These are phyloP conservation scores for Magnaporthales sp. DNA, from an alignment of 2,329 filamentous ascomycete species.

Conservation along the genomic window DNA sequence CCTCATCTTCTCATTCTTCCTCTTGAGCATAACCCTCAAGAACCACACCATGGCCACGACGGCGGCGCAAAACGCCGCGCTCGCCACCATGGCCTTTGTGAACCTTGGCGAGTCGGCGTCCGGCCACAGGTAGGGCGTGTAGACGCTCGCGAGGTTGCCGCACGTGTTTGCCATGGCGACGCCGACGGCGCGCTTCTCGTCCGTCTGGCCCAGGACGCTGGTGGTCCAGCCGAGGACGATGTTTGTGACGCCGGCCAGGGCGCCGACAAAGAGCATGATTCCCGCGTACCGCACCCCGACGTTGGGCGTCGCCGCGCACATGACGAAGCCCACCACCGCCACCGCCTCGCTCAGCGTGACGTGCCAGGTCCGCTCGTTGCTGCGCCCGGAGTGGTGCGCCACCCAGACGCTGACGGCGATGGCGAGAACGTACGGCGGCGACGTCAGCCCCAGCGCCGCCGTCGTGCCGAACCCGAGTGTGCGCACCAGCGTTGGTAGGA, in stretches of 20 bases:
- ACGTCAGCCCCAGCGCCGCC: slow-evolving; percentile 38
- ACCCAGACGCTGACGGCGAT: slow-evolving; percentile 54
- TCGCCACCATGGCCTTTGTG: neutral
- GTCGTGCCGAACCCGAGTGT: neutral
- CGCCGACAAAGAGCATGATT: slow-evolving; percentile 34
- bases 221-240: slow-evolving; percentile 64
- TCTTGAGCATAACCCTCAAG: neutral
- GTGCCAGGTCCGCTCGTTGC: slow-evolving; percentile 50
- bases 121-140: slow-evolving; percentile 1
- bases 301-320: neutral
- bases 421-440: slow-evolving; percentile 61
- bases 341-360: slow-evolving; percentile 50
- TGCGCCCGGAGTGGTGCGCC: slow-evolving; percentile 57
- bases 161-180: slow-evolving; percentile 52
- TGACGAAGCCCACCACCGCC: slow-evolving; percentile 36
- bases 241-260: slow-evolving; percentile 55
- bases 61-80: neutral
- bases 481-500: slow-evolving; percentile 54
- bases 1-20: neutral
- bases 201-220: slow-evolving; percentile 57
- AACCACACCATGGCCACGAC: neutral
- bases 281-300: slow-evolving; percentile 35
- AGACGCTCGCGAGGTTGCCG: slow-evolving; percentile 1
- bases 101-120: neutral
- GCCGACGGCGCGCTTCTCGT: slow-evolving; percentile 54